Evolutionary conservation across 1,284 basidiomycete genomes (phyloP).

Genomic region (Salmacisia buchloeana): DNA sequence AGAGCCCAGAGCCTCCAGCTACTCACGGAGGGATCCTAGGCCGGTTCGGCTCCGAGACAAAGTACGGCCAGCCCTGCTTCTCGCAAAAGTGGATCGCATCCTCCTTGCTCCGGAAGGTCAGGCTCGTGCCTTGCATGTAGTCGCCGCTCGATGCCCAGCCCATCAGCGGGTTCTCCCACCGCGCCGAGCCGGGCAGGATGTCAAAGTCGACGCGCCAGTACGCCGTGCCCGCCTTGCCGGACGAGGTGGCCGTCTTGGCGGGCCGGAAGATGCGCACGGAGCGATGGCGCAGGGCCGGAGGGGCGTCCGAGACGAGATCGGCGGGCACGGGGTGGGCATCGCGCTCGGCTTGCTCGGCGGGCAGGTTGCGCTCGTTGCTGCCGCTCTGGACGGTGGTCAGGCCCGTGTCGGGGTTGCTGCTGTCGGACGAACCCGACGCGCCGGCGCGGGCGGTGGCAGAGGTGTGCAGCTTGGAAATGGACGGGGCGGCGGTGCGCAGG

Average conservation of each 20-base stretch:
- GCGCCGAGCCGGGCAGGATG: slow-evolving; percentile 73
- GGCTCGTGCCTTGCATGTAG: slow-evolving; percentile 87
- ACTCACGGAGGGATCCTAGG: slow-evolving; percentile 48
- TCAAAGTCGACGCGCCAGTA: slow-evolving; percentile 96
- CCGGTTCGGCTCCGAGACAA: slow-evolving; percentile 51
- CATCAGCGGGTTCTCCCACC: slow-evolving; percentile 99
- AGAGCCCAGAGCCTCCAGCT: too few relatives aligned
- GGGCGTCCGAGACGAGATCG: slow-evolving; percentile 36
- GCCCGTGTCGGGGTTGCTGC: not conserved
- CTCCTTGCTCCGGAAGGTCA: slow-evolving; percentile 82
- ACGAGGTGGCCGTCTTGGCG: slow-evolving; percentile 91
- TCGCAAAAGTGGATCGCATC: slow-evolving; percentile 90
- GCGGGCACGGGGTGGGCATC: slow-evolving; percentile 27
- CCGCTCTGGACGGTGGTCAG: not conserved
- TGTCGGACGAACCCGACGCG: too few relatives aligned
- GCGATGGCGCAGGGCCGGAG: slow-evolving; percentile 71
- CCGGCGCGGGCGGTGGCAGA: too few relatives aligned
- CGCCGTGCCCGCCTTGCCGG: slow-evolving; percentile 73
- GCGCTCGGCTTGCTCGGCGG: slow-evolving; percentile 34
- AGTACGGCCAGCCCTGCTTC: slow-evolving; percentile 56
- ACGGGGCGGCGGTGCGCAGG: too few relatives aligned
- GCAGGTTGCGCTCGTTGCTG: slow-evolving; percentile 19
- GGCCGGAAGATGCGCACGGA: slow-evolving; percentile 89
- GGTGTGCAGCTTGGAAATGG: too few relatives aligned
- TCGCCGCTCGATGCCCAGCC: slow-evolving; percentile 88